These are phyloP conservation scores for Candida tibetensis DNA, from an alignment of 805 yeast species.

Conservation along the genomic window DNA sequence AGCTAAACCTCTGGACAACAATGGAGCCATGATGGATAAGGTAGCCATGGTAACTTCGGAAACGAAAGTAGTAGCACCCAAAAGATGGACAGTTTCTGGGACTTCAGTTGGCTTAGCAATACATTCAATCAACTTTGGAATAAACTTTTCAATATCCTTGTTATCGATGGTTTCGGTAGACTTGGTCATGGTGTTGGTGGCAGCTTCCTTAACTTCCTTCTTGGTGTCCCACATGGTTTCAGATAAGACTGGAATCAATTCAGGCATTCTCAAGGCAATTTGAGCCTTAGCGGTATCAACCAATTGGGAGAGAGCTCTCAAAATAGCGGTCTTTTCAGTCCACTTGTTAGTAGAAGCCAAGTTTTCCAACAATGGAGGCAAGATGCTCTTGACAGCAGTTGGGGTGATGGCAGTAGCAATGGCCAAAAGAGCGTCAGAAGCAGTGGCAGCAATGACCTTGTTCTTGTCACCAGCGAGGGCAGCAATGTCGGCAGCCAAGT, in stretches of 20 bases:
- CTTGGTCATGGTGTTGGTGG: conserved; percentile 92
- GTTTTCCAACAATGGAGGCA: conserved; percentile 74
- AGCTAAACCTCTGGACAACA: conserved; percentile 98
- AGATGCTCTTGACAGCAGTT: conserved; percentile 82
- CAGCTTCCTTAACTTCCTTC: conserved; percentile 95
- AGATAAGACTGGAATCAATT: conserved; percentile 95
- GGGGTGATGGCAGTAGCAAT: conserved; percentile 86
- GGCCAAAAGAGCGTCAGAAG: conserved; percentile 72
- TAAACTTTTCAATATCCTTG: conserved; percentile 99
- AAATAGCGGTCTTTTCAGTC: conserved; percentile 94
- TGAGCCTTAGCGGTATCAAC: conserved; percentile 95
- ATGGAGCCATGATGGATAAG: conserved; percentile 98
- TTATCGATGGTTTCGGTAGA: conserved; percentile 97
- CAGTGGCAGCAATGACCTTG: conserved; percentile 67
- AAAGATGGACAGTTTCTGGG: conserved; percentile 97
- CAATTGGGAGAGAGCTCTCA: conserved; percentile 78
- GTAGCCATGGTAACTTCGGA: conserved; percentile 99
- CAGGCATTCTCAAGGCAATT: conserved; percentile 98
- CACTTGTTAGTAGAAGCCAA: conserved; percentile 81
- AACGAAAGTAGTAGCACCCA: conserved; percentile 99
- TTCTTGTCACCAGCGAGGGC: conserved; percentile 89
- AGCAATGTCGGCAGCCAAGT: conserved; percentile 66
- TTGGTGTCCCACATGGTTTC: conserved; percentile 99
- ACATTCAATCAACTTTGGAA: conserved; percentile 95
- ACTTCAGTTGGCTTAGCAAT: conserved; percentile 96